These are phyloP conservation scores for Suillus placidus DNA, from an alignment of 768 basidiomycete genomes.

Conservation along the genomic window DNA sequence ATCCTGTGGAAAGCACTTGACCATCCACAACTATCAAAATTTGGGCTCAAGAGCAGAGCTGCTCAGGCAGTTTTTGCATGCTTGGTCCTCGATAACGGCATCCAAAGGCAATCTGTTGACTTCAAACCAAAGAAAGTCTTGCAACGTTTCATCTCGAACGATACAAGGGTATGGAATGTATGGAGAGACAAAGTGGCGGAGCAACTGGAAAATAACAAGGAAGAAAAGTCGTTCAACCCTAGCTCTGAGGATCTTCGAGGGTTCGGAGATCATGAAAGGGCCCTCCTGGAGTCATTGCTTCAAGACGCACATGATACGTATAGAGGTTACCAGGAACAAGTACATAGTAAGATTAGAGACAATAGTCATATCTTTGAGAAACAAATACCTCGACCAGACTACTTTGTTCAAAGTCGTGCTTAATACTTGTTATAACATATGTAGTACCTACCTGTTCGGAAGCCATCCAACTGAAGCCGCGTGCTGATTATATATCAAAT, in stretches of 20 bases:
- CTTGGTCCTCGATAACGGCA: constrained; percentile 20
- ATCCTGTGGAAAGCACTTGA: constrained; percentile 22
- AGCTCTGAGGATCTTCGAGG: not conserved
- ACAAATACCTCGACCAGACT: not conserved
- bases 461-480: not conserved
- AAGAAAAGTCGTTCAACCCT: not conserved
- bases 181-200: constrained; percentile 29
- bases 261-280: not conserved
- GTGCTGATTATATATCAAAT: not conserved
- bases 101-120: constrained; percentile 6
- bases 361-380: not conserved
- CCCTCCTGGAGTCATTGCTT: not conserved
- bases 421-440: not conserved
- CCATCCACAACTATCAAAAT: constrained; percentile 21
- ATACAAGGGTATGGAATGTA: constrained; percentile 29
- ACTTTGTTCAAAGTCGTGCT: not conserved
- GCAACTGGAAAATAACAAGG: constrained; percentile 21
- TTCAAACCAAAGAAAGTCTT: constrained; percentile 13
- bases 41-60: constrained; percentile 16
- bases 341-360: not conserved
- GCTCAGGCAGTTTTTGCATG: constrained; percentile 28
- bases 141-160: constrained; percentile 27
- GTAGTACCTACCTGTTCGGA: not conserved
- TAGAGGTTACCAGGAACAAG: not conserved
- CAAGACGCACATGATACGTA: not conserved